Base-by-base conservation (phyloP, 208 protist species). In the Tritrichomonas musculus region DNA sequence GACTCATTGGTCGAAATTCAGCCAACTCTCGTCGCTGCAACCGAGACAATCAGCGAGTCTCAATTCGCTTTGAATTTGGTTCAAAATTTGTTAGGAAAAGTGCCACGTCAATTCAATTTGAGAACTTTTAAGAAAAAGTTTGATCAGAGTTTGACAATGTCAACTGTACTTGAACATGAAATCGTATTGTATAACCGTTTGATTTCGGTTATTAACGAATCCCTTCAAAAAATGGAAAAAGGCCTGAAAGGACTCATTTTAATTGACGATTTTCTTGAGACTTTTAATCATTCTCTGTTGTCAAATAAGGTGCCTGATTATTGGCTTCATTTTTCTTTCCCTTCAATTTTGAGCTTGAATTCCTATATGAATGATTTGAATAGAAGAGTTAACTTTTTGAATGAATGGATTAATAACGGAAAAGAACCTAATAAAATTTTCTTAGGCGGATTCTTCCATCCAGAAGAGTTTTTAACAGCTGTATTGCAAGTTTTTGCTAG, bases 381-480 rank as follows among this genome's bases (percentile, higher is more conserved):
- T 36, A 84, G 96, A 49, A 96, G 98, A 69, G 97, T 98, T 94
- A 96, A 97, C 94, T 97, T 99, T 95, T 96, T 99, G 17, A 82
- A 96, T 80, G 97, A 94, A 93, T 99, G 98, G 98, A 5, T 77
- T 30, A 80, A 94, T 14, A 33, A 49, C 41, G 55, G 60, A 33
- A 3, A 39, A 13, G 47, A 44, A 22, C 94, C 94, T 22, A 47
- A 47, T 27, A 64, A 94, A 47, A 93, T 97, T 13, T 98, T 98
- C 95, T 96, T 99, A 66, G 93, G 97, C n/a, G 96, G 97, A 88
- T 94, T 97, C 22, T 99, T 99, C 96, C 99, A 99, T 96, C 98
- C 98, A 65, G 98, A 99, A 97, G 98, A 98, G 20, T 99, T 99
- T 96, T 95, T 99, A 20, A 99, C 98, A 33, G 98, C 98, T 93